phyloP scores from a whole-genome alignment of 768 basidiomycete genomes.

The Suillus tomentosus region DNA sequence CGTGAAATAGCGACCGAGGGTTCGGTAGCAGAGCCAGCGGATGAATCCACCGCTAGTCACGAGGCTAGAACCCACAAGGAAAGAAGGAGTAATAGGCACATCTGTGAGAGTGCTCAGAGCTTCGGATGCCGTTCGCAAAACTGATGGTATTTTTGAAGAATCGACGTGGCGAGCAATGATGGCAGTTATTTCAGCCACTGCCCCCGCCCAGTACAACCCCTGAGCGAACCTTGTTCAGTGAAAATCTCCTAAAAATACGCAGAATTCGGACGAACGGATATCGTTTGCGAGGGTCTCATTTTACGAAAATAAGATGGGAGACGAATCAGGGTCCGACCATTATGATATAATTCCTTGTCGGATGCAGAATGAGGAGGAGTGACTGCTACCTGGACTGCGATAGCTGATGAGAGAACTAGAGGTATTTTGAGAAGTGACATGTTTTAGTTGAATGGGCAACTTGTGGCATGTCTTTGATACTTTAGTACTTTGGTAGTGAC shows the following conservation, averaged over 20 bases:
- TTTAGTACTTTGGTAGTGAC: too few species aligned
- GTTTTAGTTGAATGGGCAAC: constrained; percentile 3
- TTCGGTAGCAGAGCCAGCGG: constrained; percentile 21
- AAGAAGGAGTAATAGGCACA: constrained; percentile 12
- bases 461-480: not conserved
- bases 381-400: constrained; percentile 42
- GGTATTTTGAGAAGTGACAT: constrained; percentile 42
- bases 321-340: not conserved
- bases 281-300: not conserved
- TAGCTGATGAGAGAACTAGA: constrained; percentile 42
- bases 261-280: not conserved
- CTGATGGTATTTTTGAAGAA: not conserved
- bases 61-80: constrained; percentile 19
- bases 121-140: not conserved
- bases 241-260: not conserved
- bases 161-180: constrained; percentile 5
- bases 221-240: not conserved
- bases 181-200: constrained; percentile 8
- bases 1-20: constrained; percentile 22
- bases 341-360: constrained; percentile 27
- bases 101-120: constrained; percentile 1
- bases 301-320: not conserved
- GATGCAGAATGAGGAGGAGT: constrained; percentile 48
- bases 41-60: constrained; percentile 10
- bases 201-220: constrained; percentile 8